These are phyloP conservation scores for Stereum hirsutum DNA, from an alignment of 1,284 basidiomycete species.

Conservation along the genomic window DNA sequence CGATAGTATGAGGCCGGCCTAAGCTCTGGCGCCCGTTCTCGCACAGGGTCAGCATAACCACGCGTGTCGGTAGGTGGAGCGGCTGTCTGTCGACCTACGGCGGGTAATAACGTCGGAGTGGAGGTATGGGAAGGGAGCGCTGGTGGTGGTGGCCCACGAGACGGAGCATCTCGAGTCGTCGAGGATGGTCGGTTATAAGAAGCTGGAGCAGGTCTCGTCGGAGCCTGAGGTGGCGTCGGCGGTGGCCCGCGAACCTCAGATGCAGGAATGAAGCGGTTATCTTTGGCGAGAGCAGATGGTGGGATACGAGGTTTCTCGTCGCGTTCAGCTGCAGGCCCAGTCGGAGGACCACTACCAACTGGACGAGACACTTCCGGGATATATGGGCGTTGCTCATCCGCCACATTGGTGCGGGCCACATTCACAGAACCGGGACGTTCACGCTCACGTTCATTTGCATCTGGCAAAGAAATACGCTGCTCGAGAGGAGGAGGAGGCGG, in stretches of 20 bases:
- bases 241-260: constrained; percentile 19
- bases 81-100: no score
- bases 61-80: neutral
- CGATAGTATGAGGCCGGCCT: constrained; percentile 10
- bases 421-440: neutral
- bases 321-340: constrained; percentile 6
- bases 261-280: constrained; percentile 11
- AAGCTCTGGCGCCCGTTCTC: constrained; percentile 5
- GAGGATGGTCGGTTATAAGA: no score
- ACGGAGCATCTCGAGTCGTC: no score
- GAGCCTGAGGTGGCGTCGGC: constrained; percentile 16
- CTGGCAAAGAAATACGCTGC: constrained; percentile 9
- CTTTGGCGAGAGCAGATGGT: neutral
- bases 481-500: constrained; percentile 13
- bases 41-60: constrained; percentile 7
- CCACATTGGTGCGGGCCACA: no score
- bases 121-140: no score
- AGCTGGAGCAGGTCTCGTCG: constrained; percentile 15
- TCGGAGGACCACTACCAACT: constrained; percentile 9
- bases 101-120: no score
- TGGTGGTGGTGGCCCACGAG: constrained; percentile 6
- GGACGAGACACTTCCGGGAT: constrained; percentile 3
- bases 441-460: constrained; percentile 7
- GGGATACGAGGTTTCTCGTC: constrained; percentile 1
- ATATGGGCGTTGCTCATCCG: constrained; percentile 3